Evolutionary conservation across 352 stramenopile species (phyloP).

Genomic region (Pythium myriotylum): DNA sequence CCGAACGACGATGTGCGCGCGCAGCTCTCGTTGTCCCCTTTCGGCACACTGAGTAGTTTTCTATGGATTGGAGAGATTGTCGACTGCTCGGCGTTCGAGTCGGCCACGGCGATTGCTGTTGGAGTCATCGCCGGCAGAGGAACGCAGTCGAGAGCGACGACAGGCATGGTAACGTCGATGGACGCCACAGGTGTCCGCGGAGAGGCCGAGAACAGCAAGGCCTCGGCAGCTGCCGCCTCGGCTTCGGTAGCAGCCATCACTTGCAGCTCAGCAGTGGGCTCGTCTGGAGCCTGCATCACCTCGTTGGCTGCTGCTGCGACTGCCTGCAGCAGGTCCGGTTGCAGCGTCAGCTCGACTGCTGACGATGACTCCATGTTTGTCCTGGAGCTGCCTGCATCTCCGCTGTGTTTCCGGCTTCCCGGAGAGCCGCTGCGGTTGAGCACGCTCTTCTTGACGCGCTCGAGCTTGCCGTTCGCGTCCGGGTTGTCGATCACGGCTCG

Average conservation of each 20-base stretch:
- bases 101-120: slow-evolving; percentile 24
- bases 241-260: slow-evolving; percentile 5
- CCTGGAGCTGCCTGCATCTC: background rate
- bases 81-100: slow-evolving; percentile 14
- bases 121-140: slow-evolving; percentile 35
- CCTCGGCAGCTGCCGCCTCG: slow-evolving; percentile 18
- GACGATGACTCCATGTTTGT: background rate
- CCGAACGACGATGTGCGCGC: slow-evolving; percentile 44
- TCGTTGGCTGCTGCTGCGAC: slow-evolving; percentile 13
- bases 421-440: slow-evolving; percentile 20
- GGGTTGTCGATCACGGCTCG: slow-evolving; percentile 68
- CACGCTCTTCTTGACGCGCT: slow-evolving; percentile 63
- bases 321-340: slow-evolving; percentile 19
- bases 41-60: slow-evolving; percentile 44
- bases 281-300: slow-evolving; percentile 5
- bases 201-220: slow-evolving; percentile 18
- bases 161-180: slow-evolving; percentile 14
- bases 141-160: background rate
- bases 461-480: slow-evolving; percentile 58
- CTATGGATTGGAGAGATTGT: slow-evolving; percentile 56
- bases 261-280: background rate
- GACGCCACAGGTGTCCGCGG: slow-evolving; percentile 6
- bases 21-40: slow-evolving; percentile 34
- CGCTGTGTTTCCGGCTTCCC: slow-evolving; percentile 11
- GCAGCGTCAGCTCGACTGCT: background rate